Conservation (phyloP, 106 monocot species). For the Apostasia shenzhenica region DNA sequence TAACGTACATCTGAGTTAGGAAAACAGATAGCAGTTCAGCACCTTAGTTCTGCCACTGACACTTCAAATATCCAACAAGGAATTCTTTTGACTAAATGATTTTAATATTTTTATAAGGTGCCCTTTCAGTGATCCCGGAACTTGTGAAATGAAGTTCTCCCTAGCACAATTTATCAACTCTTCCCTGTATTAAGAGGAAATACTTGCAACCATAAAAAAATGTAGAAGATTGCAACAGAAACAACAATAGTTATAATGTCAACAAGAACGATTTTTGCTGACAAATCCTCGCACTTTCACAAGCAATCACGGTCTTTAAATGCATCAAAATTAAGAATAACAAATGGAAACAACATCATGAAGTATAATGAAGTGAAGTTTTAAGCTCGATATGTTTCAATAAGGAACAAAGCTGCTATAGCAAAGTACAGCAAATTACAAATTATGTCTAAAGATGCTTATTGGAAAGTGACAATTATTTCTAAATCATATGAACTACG, state of each 20-base stretch:
- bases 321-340: no score
- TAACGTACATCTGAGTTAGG: not conserved
- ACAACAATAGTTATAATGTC: not conserved
- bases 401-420: not conserved
- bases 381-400: no score
- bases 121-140: constrained; percentile 53
- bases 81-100: constrained; percentile 37
- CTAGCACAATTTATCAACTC: constrained; percentile 30
- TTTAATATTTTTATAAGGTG: constrained; percentile 28
- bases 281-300: no score
- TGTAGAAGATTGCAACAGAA: not conserved
- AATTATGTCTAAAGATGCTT: no score
- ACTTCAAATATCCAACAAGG: constrained; percentile 32
- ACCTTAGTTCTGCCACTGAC: not conserved
- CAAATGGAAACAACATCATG: no score
- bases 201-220: not conserved
- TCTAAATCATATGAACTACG: no score
- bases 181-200: constrained; percentile 27
- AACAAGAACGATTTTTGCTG: no score
- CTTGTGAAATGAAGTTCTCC: constrained; percentile 34
- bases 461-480: no score
- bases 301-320: no score
- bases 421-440: not conserved
- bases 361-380: no score
- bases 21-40: not conserved